A percentile compares a stretch with the other conserved stretches of the same genome.
phyloP scores from a whole-genome alignment of 345 rosid species.

The Salix viminalis region DNA sequence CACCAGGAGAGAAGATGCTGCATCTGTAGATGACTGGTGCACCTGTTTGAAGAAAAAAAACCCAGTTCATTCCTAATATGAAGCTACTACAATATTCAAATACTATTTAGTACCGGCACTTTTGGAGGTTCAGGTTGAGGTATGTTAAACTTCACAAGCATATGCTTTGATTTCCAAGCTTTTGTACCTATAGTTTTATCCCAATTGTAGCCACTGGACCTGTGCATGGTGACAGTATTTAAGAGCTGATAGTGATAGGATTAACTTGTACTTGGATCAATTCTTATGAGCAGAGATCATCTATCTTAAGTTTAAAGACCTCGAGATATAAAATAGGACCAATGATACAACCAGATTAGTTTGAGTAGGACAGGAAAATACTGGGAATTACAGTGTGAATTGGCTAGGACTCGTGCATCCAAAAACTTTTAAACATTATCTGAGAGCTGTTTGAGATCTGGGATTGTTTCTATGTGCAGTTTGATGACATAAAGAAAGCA shows the following conservation, averaged over 20 bases:
- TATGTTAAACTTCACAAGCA: background rate
- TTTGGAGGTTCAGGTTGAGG: background rate
- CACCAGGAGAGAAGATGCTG: slow-evolving; percentile 82
- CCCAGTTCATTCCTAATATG: background rate
- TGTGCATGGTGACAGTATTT: background rate
- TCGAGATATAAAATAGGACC: background rate
- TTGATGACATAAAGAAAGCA: background rate
- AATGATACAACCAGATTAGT: background rate
- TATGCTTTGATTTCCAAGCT: background rate
- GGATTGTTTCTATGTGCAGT: background rate
- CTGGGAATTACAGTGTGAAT: background rate
- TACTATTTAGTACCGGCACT: background rate
- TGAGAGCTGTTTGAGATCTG: background rate
- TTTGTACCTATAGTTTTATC: background rate
- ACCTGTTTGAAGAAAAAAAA: slow-evolving; percentile 37
- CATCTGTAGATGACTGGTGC: slow-evolving; percentile 82
- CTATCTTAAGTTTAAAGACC: background rate
- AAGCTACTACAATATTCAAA: background rate
- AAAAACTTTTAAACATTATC: background rate
- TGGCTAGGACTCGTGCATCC: no score
- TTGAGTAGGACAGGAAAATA: background rate
- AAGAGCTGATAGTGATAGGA: background rate
- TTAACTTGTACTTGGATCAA: background rate
- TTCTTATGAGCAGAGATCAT: background rate
- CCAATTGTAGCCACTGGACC: background rate